Base-by-base conservation (phyloP, 768 basidiomycete genomes). In the Pleurotus eryngii region DNA sequence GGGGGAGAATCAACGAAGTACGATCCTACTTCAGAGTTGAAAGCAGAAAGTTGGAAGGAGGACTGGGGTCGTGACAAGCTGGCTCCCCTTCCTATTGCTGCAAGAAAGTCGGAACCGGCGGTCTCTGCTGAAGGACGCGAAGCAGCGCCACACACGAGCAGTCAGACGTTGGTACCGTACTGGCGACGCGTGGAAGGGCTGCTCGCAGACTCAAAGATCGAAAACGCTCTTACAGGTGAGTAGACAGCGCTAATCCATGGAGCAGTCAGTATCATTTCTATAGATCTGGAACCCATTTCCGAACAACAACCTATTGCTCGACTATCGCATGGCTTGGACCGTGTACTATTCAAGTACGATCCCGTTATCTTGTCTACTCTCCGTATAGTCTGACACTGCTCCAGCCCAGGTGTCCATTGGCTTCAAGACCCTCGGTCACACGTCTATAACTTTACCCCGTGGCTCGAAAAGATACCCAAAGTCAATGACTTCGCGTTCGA, bases 351-450 rank as follows among this genome's bases (percentile, higher is more conserved):
- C 78, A 91, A 86, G 89, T 90, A 65, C 49, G 83, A 76, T 37
- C 18, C 9, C 17, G 9, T 39, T 9, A 11, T 58, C 46, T 40
- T 8, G n/a, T 22, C 17, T n/a, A 15, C 56, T 14, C 20, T 46
- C 45, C 54, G 57, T 35, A 58, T 57, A 27, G 57, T 42, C 58
- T 37, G 12, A 18, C 38, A 59, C 47, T 57, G 20, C 59, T n/a
- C 5, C n/a, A 97, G 95, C 62, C 91, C 90, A 4, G 91, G 92
- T 8, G 87, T 95, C 0, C 91, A 94, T 63, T 92, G 92, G 87
- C 72, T 97, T 2, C 84, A 85, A 64, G 94, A 98, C 66, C 90
- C 92, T 0, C 79, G 90, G 15, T 90, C 93, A 0, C 79, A 84
- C 4, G 87, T 92, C 12, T 95, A 90, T 72, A 95, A 95, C 65